Conservation (phyloP, 192 early-diverging fungal species). For the Nowakowskiella sp. region DNA sequence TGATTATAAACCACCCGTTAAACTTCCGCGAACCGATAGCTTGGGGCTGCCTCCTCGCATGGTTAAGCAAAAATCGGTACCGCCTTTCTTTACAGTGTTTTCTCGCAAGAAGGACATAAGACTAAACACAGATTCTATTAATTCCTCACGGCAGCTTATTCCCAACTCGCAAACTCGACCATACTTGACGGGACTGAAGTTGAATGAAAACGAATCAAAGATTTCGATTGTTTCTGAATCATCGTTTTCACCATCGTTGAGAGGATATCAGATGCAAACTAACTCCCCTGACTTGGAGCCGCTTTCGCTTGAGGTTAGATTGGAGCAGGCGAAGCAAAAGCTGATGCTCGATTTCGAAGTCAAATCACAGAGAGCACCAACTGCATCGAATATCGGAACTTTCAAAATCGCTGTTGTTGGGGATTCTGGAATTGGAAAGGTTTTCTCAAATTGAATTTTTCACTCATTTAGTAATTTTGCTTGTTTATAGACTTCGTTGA, state of each 20-base stretch:
- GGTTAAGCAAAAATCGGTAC: no score
- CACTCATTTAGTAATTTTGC: not conserved
- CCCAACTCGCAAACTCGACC: not conserved
- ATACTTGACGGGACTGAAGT: not conserved
- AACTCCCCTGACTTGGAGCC: not conserved
- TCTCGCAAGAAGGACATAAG: no score
- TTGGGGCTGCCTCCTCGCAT: no score
- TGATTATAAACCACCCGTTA: no score
- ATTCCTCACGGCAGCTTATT: not conserved
- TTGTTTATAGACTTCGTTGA: constrained; percentile 20
- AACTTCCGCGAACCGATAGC: no score
- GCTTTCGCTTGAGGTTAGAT: not conserved
- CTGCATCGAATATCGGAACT: constrained; percentile 26
- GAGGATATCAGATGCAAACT: not conserved
- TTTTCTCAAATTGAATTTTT: constrained; percentile 5
- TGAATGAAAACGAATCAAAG: not conserved
- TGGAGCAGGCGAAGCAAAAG: not conserved
- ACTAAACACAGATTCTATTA: not conserved
- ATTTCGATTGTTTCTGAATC: not conserved
- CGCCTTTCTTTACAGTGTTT: no score
- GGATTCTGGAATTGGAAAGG: constrained; percentile 42
- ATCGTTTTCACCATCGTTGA: not conserved
- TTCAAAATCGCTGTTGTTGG: constrained; percentile 31
- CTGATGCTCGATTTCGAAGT: constrained; percentile 1
- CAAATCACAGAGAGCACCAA: constrained; percentile 7